Evolutionary conservation across 768 basidiomycete species (phyloP).

Genomic region (Tylopilus felleus): DNA sequence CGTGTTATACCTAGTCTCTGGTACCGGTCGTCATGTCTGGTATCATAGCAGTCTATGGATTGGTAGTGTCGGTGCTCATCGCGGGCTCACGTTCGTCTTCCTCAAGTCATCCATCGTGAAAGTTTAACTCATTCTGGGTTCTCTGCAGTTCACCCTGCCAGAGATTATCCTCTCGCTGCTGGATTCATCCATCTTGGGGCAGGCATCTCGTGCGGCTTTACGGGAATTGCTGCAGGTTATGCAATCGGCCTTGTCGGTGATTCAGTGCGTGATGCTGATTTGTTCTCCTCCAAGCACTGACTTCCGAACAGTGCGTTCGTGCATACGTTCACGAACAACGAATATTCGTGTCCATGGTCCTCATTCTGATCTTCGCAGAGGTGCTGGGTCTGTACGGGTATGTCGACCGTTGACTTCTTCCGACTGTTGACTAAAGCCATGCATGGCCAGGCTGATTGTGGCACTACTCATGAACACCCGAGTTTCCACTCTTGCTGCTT

Average conservation of each 20-base stretch:
- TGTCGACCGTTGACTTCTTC: slow-evolving; percentile 21
- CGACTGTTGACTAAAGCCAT: neutral
- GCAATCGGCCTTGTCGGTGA: slow-evolving; percentile 95
- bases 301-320: slow-evolving; percentile 65
- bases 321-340: slow-evolving; percentile 89
- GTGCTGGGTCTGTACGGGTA: slow-evolving; percentile 88
- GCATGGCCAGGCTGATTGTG: slow-evolving; percentile 62
- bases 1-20: slow-evolving; percentile 60
- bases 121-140: slow-evolving; percentile 14
- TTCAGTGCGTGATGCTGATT: slow-evolving; percentile 54
- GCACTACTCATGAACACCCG: slow-evolving; percentile 89
- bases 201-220: slow-evolving; percentile 86
- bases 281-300: slow-evolving; percentile 6
- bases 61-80: slow-evolving; percentile 94
- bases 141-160: slow-evolving; percentile 53
- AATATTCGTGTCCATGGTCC: slow-evolving; percentile 94
- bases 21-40: slow-evolving; percentile 98
- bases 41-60: slow-evolving; percentile 95
- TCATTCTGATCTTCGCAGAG: slow-evolving; percentile 91
- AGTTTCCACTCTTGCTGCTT: slow-evolving; percentile 42
- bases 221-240: slow-evolving; percentile 90
- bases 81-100: slow-evolving; percentile 55
- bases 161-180: slow-evolving; percentile 75
- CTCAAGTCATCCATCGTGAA: neutral
- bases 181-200: slow-evolving; percentile 93